Evolutionary conservation across 2,329 filamentous ascomycete species (phyloP).

Genomic region (Aspergillus pseudoterreus): DNA sequence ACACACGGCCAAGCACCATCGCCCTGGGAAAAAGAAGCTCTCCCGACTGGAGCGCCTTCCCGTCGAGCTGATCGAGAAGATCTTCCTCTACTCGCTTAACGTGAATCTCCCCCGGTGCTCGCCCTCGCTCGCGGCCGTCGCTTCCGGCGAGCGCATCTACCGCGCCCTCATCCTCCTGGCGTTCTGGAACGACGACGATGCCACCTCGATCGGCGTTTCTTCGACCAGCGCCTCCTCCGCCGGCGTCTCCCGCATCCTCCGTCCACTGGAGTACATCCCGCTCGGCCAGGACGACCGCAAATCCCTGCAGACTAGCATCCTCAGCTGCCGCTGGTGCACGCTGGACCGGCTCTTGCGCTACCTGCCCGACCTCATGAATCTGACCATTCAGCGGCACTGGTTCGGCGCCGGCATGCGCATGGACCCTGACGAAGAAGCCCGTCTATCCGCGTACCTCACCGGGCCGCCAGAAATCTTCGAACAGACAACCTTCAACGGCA

Average conservation of each 20-base stretch:
- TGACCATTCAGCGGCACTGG: constrained; percentile 34
- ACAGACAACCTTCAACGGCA: constrained; percentile 14
- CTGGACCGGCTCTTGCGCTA: constrained; percentile 28
- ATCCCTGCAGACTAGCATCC: constrained; percentile 32
- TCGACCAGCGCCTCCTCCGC: neutral
- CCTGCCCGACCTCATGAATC: constrained; percentile 31
- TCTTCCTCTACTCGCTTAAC: constrained; percentile 49
- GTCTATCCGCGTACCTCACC: constrained; percentile 19
- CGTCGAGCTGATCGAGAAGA: constrained; percentile 49
- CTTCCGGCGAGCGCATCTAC: constrained; percentile 42
- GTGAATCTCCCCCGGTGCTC: constrained; percentile 44
- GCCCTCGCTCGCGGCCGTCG: constrained; percentile 31
- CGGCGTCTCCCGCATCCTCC: constrained; percentile 28
- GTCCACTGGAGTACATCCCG: constrained; percentile 32
- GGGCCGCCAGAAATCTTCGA: constrained; percentile 6
- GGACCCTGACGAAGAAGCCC: constrained; percentile 12
- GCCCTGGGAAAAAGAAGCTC: constrained; percentile 10
- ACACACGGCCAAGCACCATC: neutral
- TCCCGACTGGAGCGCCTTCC: constrained; percentile 46
- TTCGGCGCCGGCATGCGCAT: constrained; percentile 22
- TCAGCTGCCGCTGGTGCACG: constrained; percentile 41
- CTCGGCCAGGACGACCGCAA: constrained; percentile 25
- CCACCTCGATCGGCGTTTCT: constrained; percentile 15
- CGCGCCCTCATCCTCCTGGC: constrained; percentile 37
- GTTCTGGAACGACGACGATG: constrained; percentile 31